Evolutionary conservation across 768 basidiomycete genomes (phyloP), one percentile per base, ranked within the genome.

Genomic region (Mycena indigotica): DNA sequence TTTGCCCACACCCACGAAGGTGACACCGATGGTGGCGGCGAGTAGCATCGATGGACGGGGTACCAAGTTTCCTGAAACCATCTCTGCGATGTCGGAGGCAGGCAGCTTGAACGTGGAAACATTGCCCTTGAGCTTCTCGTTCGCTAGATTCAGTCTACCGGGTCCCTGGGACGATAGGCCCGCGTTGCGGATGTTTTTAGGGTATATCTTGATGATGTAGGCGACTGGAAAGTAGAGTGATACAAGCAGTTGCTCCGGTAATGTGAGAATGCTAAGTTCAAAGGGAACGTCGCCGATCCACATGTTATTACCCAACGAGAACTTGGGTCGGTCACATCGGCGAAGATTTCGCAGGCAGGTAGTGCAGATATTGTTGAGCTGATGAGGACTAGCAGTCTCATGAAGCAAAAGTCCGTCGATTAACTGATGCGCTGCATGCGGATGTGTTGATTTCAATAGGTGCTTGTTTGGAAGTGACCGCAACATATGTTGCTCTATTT

Each of bases 21-120:
- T 74, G 0, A 77, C 63, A 0, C 65, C 62, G 10, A 77, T 69
- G 0, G 68, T 63, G 2, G 70, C 60, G 0, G 72, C 62, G 0
- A 71, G 48, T 0, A 25, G 15, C 15, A 21, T 8, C 2, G 29
- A 12, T 2, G 53, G 58, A 5, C 59, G 50, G 1, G 70, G 69
- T 26, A 72, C 15, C 3, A 65, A 5, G 5, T 66, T 50, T 0
- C 70, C 68, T 12, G 58, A 21, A 8, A 67, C n/a, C 55, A 71
- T 64, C 10, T 57, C 28, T 1, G 51, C 45, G 1, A 69, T 56
- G 1, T 57, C 58, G 3, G 54, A 16, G 0, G 38, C 59, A 24
- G 66, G 65, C 30, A 65, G 52, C 12, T 52, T 13, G 28, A 64
- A 68, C 6, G 56, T 48, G 1, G 61, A 56, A 10, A 69, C 60